These are phyloP conservation scores for Amanita jacksonii DNA, from an alignment of 768 basidiomycete genomes.

Conservation along the genomic window DNA sequence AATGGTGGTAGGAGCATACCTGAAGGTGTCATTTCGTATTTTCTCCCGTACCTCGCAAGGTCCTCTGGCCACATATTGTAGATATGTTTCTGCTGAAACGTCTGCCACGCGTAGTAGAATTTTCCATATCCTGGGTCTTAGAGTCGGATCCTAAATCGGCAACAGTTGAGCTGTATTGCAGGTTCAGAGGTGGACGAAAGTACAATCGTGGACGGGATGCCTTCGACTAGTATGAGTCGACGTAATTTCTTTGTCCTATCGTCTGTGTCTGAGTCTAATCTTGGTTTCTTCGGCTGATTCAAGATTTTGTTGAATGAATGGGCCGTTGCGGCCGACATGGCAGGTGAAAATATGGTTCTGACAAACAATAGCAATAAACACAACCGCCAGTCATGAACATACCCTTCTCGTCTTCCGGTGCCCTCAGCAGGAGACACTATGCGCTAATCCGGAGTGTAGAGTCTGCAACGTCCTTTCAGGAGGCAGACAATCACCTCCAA, in stretches of 20 bases:
- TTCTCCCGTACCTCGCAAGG: slow-evolving; percentile 86
- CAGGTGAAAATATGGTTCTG: slow-evolving; percentile 7
- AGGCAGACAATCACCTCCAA: slow-evolving; percentile 51
- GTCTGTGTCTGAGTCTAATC: slow-evolving; percentile 50
- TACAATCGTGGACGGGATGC: slow-evolving; percentile 73
- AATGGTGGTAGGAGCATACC: slow-evolving; percentile 33
- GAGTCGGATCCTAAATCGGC: slow-evolving; percentile 59
- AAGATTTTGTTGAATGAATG: slow-evolving; percentile 79
- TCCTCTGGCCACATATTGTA: slow-evolving; percentile 72
- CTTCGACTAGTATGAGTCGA: slow-evolving; percentile 83
- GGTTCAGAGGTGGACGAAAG: slow-evolving; percentile 10
- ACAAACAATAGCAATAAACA: slow-evolving; percentile 2
- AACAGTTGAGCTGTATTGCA: not conserved
- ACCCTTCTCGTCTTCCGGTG: slow-evolving; percentile 71
- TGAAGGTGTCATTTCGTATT: slow-evolving; percentile 94
- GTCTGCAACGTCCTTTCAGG: slow-evolving; percentile 41
- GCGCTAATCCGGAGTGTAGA: slow-evolving; percentile 67
- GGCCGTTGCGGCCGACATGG: slow-evolving; percentile 32
- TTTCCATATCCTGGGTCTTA: slow-evolving; percentile 93
- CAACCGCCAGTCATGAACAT: slow-evolving; percentile 48
- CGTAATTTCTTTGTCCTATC: slow-evolving; percentile 83
- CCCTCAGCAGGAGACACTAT: slow-evolving; percentile 68
- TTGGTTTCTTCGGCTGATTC: slow-evolving; percentile 61
- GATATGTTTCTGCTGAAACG: slow-evolving; percentile 64
- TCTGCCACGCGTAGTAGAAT: slow-evolving; percentile 79